Evolutionary conservation across 192 early-diverging fungal genomes (phyloP), one percentile per base, ranked within the genome.

Genomic region (Coemansia furcata): DNA sequence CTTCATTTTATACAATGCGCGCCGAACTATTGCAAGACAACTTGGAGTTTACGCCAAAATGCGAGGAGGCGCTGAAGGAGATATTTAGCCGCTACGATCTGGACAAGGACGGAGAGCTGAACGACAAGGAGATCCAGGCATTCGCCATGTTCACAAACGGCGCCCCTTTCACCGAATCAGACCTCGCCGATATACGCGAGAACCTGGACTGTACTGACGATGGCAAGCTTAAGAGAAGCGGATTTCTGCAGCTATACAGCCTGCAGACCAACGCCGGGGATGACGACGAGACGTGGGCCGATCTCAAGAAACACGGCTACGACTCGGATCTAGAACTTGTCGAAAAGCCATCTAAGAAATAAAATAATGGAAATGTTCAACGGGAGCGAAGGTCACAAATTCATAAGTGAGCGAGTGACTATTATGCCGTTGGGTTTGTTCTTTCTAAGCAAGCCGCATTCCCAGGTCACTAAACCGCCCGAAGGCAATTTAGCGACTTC

Each of bases 241-340:
- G 94, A 7, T 95, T 94, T 63, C 52, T 92, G 44, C 90, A 95
- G 72, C 87, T 95, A 86, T 92, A 92, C 81, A 88, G 89, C 60
- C 69, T 91, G 54, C 89, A 89, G 68, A 89, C 87, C 4, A 71
- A 80, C 19, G 84, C 85, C 10, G 82, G 82, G 21, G 88, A 90
- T 21, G 85, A 86, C 17, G 86, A 88, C 40, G 90, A 91, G 77
- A 93, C 92, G 21, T 88, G 89, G 86, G 87, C 86, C 49, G 92
- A 93, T 69, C 78, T 93, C 37, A 80, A 85, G 46, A 89, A 86
- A 65, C 89, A 84, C 65, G 82, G 76, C n/a, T 84, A 79, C 52
- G 36, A 79, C 23, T 66, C 67, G n/a, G 29, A 71, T 1, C 68
- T 83, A 14, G 30, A 65, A 7, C 61, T 72, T 19, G 43, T 42